A percentile compares a stretch with the other conserved stretches of the same genome.
phyloP scores from a whole-genome alignment of 2,329 filamentous ascomycete genomes.

The Botryotinia calthae region DNA sequence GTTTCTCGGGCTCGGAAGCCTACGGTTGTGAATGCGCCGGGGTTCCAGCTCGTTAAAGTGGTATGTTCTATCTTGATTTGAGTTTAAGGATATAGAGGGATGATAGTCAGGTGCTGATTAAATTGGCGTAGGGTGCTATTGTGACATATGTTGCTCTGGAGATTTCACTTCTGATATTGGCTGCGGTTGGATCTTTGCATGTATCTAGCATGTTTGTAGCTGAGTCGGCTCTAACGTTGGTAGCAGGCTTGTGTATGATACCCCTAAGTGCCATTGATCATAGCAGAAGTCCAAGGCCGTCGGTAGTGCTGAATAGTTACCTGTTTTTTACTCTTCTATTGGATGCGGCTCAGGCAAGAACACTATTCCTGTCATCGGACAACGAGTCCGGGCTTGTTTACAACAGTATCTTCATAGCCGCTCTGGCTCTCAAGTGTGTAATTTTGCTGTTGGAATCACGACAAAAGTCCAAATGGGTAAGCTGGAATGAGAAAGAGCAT shows the following conservation, averaged over 20 bases:
- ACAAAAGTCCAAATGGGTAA: slow-evolving; percentile 23
- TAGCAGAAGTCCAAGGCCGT: slow-evolving; percentile 22
- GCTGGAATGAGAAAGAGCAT: slow-evolving; percentile 4
- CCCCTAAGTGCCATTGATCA: slow-evolving; percentile 23
- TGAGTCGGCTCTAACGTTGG: slow-evolving; percentile 1
- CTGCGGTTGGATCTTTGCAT: not conserved
- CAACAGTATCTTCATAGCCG: slow-evolving; percentile 19
- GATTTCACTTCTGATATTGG: not conserved
- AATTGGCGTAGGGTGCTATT: slow-evolving; percentile 22
- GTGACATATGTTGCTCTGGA: slow-evolving; percentile 4
- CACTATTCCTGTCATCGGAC: slow-evolving; percentile 20
- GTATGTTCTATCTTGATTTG: slow-evolving; percentile 26
- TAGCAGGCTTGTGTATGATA: not conserved
- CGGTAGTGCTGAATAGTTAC: slow-evolving; percentile 23
- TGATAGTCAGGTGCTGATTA: slow-evolving; percentile 27
- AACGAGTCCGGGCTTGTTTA: slow-evolving; percentile 27
- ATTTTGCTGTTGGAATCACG: slow-evolving; percentile 25
- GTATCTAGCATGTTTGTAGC: slow-evolving; percentile 33
- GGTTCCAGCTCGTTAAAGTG: slow-evolving; percentile 36
- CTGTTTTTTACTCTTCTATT: slow-evolving; percentile 23
- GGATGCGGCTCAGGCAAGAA: slow-evolving; percentile 23
- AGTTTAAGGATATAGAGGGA: not conserved
- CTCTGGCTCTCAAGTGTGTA: slow-evolving; percentile 19
- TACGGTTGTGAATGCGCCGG: slow-evolving; percentile 36
- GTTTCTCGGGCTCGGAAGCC: slow-evolving; percentile 36